Conservation (phyloP, 2,329 filamentous ascomycete species). For the Microsporum ferrugineum region DNA sequence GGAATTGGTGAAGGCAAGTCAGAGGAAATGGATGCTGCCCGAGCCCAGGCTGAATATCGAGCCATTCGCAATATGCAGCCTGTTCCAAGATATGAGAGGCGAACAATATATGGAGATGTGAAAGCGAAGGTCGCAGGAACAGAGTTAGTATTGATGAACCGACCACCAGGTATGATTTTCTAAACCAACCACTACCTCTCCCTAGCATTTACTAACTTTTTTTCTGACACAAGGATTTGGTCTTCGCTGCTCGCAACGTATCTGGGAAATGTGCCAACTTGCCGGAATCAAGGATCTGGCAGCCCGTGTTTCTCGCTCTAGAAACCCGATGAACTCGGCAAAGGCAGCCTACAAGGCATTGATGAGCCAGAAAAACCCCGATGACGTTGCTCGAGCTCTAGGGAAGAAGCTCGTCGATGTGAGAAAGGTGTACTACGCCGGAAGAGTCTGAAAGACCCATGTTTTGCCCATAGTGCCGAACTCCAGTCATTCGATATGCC, state of each 20-base stretch:
- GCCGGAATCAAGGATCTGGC: conserved; percentile 80
- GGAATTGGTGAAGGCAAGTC: conserved; percentile 88
- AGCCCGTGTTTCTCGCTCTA: conserved; percentile 67
- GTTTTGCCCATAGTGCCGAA: not conserved
- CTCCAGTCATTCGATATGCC: not conserved
- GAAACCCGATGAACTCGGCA: conserved; percentile 96
- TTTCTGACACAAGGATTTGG: conserved; percentile 55
- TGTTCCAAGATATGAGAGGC: conserved; percentile 78
- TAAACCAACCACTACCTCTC: not conserved
- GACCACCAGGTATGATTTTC: conserved; percentile 65
- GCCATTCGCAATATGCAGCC: conserved; percentile 89
- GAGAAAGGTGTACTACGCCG: conserved; percentile 92
- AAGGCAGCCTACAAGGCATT: conserved; percentile 82
- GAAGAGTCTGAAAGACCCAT: conserved; percentile 30
- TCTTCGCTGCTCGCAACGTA: conserved; percentile 76
- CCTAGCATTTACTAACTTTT: not conserved
- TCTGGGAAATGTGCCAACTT: conserved; percentile 87
- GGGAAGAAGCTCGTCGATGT: conserved; percentile 95
- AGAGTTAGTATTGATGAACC: conserved; percentile 65
- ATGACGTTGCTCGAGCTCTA: conserved; percentile 76
- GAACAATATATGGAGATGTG: conserved; percentile 82
- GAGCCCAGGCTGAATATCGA: conserved; percentile 60
- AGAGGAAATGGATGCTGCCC: conserved; percentile 56
- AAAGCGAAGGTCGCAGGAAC: conserved; percentile 79
- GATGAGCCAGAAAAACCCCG: conserved; percentile 70